Evolutionary conservation across 805 yeast genomes (phyloP), one percentile per base, ranked within the genome.

Genomic region (Blastobotrys chiropterorum): DNA sequence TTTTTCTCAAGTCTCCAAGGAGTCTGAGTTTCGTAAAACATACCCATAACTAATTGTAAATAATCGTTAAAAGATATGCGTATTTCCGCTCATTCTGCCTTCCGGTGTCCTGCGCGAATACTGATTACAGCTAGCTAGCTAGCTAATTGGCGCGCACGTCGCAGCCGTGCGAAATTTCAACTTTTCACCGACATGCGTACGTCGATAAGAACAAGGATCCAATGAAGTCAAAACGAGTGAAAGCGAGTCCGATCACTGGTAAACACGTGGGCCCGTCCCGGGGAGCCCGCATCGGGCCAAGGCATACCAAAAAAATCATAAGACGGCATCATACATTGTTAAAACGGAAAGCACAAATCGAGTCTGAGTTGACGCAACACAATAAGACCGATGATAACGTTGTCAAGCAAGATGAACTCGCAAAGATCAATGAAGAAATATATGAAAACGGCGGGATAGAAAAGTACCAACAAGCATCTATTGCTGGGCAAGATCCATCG

Each of bases 401-500:
- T 11, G 11, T 26, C 11, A 26, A 31, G 50, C 53, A 44, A 46
- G 53, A 16, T 52, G 47, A 20, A 46, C 61, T 85, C 11, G 84
- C 79, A 0, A 73, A 72, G 48, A 78, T 90, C 3, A 84, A 82
- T 55, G 75, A 72, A 2, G 90, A 86, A 61, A 75, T 85, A 2
- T 71, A 71, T 6, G 74, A 71, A 42, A 72, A 82, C 43, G 97
- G 97, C 0, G 97, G 97, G 0, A 65, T 92, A 1, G 76, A 80
- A 47, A 78, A 79, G 8, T 92, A 92, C 65, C 99, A 92, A 62
- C 67, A 75, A 17, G 98, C 98, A 0, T 87, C 96, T 1, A 78
- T 85, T 0, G 80, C 81, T 48, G 99, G 99, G 0, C 99, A 92
- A 61, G 79, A 80, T 53, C 64, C 67, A 0, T 75, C 76, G 46